Base-by-base conservation (phyloP, 2,329 filamentous ascomycete genomes). In the Fonsecaea erecta region DNA sequence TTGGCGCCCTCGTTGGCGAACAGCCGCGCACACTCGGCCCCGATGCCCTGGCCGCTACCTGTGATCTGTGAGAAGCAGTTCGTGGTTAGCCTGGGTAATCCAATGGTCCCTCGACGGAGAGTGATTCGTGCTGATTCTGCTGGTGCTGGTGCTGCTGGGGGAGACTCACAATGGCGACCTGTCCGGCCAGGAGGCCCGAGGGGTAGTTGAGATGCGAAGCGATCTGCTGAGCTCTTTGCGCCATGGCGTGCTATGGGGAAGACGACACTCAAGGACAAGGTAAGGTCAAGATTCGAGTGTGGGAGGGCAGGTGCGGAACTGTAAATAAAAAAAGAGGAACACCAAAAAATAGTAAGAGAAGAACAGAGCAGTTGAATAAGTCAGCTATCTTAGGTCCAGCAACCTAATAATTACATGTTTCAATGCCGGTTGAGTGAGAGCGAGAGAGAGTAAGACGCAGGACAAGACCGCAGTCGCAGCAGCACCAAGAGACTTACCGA, bases 1-100 rank as follows among this genome's bases (percentile, higher is more conserved):
- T 89, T 92, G 16, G 92, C 92, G 26, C 93, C 93, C 78, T 97
- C 92, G 66, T 93, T 94, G 12, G 91, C 92, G 73, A 96, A 96
- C 2, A 96, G 80, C 9, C 88, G 84, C 7, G 92, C 92, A 34
- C 89, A 84, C 79, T 96, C 93, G 30, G 92, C 93, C 26, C 92
- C 93, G 75, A 96, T 96, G 65, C 93, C 93, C 77, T 96, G 92
- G 8, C 91, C 92, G 18, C 88, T 88, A 52, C 92, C 92, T 1
- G 93, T 97, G 76, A 96, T 90, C 67, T 68, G 34, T 28, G 4
- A 26, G 26, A 21, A 30, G 28, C 28, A 8, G 8, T 30, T 32
- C 26, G 8, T 48, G 5, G 34, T 52, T 52, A 61, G 43, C 18
- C n/a, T 21, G 18, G 9, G 14, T 4, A 14, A n/a, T 16, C 1